phyloP scores from a whole-genome alignment of 495 filamentous ascomycete genomes.

The Cryomyces antarcticus region DNA sequence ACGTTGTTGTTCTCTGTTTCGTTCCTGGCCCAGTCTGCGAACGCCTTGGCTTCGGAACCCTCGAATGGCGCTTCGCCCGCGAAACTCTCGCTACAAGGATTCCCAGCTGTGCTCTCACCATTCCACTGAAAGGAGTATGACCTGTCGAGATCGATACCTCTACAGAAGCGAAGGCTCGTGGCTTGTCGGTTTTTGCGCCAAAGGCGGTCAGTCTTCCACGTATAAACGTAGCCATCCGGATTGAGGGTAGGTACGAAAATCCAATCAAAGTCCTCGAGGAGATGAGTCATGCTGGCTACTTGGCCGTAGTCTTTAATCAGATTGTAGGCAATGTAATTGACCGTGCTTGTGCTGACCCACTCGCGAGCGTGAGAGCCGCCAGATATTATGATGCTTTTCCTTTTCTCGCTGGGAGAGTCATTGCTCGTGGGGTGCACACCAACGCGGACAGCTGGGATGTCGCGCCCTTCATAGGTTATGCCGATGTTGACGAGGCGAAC shows the following conservation, averaged over 20 bases:
- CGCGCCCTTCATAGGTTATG: slow-evolving; percentile 62
- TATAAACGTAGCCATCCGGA: slow-evolving; percentile 85
- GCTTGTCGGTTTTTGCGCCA: slow-evolving; percentile 92
- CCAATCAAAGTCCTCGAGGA: slow-evolving; percentile 68
- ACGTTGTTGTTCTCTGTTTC: slow-evolving; percentile 50
- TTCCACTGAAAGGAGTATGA: slow-evolving; percentile 76
- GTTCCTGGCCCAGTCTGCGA: slow-evolving; percentile 75
- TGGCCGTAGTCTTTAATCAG: slow-evolving; percentile 66
- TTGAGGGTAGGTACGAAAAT: slow-evolving; percentile 82
- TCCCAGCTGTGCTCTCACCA: slow-evolving; percentile 36
- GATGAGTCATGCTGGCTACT: slow-evolving; percentile 39
- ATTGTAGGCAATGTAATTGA: slow-evolving; percentile 81
- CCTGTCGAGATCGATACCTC: slow-evolving; percentile 75
- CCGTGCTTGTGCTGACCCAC: slow-evolving; percentile 87
- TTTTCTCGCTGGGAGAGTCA: slow-evolving; percentile 18
- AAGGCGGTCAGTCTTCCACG: slow-evolving; percentile 75
- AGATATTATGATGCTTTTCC: slow-evolving; percentile 64
- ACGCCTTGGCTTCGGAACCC: slow-evolving; percentile 49
- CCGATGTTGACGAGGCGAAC: slow-evolving; percentile 58
- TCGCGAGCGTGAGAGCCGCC: slow-evolving; percentile 83
- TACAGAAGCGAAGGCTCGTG: slow-evolving; percentile 65
- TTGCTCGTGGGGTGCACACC: slow-evolving; percentile 34
- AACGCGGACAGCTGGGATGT: slow-evolving; percentile 66
- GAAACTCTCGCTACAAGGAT: slow-evolving; percentile 85
- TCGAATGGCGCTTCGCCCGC: slow-evolving; percentile 72